Evolutionary conservation across 768 basidiomycete genomes (phyloP).

Genomic region (Leccinum incarnatum): DNA sequence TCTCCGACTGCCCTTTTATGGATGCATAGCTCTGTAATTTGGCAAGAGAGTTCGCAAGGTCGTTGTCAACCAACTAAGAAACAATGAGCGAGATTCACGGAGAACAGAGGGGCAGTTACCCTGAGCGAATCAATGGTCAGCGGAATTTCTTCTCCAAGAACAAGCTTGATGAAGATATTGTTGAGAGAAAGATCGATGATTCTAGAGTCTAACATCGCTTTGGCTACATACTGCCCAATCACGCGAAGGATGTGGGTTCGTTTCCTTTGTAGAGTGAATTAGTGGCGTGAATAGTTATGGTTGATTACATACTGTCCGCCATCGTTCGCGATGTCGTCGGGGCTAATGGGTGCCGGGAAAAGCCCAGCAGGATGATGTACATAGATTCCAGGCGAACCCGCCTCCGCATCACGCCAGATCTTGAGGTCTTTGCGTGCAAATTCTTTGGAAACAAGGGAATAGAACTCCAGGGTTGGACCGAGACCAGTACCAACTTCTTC

Average conservation of each 20-base stretch:
- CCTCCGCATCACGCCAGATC: slow-evolving; percentile 89
- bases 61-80: slow-evolving; percentile 73
- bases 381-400: slow-evolving; percentile 55
- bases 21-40: slow-evolving; percentile 72
- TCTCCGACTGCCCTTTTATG: slow-evolving; percentile 47
- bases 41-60: slow-evolving; percentile 80
- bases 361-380: slow-evolving; percentile 85
- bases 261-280: slow-evolving; percentile 50
- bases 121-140: slow-evolving; percentile 80
- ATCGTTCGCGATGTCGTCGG: slow-evolving; percentile 66
- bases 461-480: slow-evolving; percentile 97
- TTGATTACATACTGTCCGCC: slow-evolving; percentile 62
- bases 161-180: slow-evolving; percentile 89
- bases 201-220: slow-evolving; percentile 94
- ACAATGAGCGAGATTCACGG: slow-evolving; percentile 7
- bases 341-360: slow-evolving; percentile 80
- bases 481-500: slow-evolving; percentile 98
- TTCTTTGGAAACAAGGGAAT: slow-evolving; percentile 94
- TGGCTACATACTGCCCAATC: slow-evolving; percentile 94
- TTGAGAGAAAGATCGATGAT: slow-evolving; percentile 96
- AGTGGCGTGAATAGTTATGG: not conserved
- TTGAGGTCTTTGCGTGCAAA: slow-evolving; percentile 87
- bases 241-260: slow-evolving; percentile 83
- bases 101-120: slow-evolving; percentile 41
- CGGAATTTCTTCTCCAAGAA: slow-evolving; percentile 85